Percentiles rank a stretch among this genome's conserved stretches.
Evolutionary conservation across 1,284 basidiomycete genomes (phyloP).

Genomic region (Exobasidium cylindrosporum): DNA sequence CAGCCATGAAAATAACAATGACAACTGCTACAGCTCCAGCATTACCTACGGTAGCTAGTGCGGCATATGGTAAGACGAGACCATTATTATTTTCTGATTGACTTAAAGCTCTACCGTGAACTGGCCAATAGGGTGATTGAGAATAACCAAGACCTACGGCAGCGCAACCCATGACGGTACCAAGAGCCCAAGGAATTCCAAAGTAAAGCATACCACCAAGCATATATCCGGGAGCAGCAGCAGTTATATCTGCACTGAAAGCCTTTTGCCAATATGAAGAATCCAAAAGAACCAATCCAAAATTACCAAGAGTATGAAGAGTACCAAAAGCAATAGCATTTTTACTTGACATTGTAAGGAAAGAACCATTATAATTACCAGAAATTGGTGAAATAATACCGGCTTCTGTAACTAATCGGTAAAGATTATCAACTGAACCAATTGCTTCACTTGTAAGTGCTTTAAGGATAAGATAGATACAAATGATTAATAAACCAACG

Average conservation of each 20-base stretch:
- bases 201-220: constrained; percentile 49
- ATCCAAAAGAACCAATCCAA: constrained; percentile 47
- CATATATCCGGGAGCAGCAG: constrained; percentile 45
- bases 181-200: constrained; percentile 44
- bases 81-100: constrained; percentile 31
- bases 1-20: constrained; percentile 45
- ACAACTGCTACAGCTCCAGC: constrained; percentile 46
- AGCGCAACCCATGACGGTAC: constrained; percentile 39
- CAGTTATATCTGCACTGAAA: constrained; percentile 37
- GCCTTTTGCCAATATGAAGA: constrained; percentile 46
- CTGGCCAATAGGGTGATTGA: constrained; percentile 40
- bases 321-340: constrained; percentile 41
- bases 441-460: constrained; percentile 34
- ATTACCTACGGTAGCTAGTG: constrained; percentile 37
- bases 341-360: constrained; percentile 20
- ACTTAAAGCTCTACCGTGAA: constrained; percentile 29
- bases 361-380: constrained; percentile 23
- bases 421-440: constrained; percentile 28
- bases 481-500: constrained; percentile 42
- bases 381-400: constrained; percentile 13
- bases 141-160: constrained; percentile 19
- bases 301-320: constrained; percentile 43
- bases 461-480: constrained; percentile 37
- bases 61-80: constrained; percentile 37
- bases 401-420: constrained; percentile 26